These are phyloP conservation scores for Alternaria triticimaculans DNA, from an alignment of 2,329 filamentous ascomycete genomes.

Conservation along the genomic window DNA sequence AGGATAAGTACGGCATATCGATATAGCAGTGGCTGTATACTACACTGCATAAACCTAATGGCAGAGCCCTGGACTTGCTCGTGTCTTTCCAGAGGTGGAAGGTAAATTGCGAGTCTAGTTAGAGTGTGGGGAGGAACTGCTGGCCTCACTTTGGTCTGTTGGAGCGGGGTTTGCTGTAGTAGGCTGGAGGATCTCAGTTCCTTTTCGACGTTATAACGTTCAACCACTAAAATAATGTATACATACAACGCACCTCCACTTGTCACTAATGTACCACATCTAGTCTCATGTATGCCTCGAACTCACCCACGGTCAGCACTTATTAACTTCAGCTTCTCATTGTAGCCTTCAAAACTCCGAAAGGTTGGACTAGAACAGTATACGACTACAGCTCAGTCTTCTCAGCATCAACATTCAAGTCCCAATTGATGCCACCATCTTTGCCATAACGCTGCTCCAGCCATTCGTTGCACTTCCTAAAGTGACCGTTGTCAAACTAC, in stretches of 20 bases:
- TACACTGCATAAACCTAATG: too few relatives aligned
- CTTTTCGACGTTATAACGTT: not conserved
- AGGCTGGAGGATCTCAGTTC: not conserved
- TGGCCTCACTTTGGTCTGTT: too few relatives aligned
- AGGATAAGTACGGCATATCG: not conserved
- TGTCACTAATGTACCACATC: not conserved
- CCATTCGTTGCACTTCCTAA: slow-evolving; percentile 85
- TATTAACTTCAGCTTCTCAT: too few relatives aligned
- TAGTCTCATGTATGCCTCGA: not conserved
- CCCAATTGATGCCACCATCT: slow-evolving; percentile 87
- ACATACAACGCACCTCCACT: not conserved
- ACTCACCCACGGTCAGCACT: not conserved
- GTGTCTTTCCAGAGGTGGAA: too few relatives aligned
- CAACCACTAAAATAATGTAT: not conserved
- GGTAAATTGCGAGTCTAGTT: too few relatives aligned
- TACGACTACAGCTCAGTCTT: slow-evolving; percentile 1
- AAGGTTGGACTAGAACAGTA: not conserved
- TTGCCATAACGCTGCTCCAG: slow-evolving; percentile 77
- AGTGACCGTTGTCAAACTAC: slow-evolving; percentile 78
- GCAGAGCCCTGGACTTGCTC: too few relatives aligned
- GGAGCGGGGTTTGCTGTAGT: too few relatives aligned
- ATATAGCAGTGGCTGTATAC: not conserved
- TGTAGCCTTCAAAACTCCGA: too few relatives aligned
- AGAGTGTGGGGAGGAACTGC: too few relatives aligned
- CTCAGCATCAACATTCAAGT: slow-evolving; percentile 59